Conservation (phyloP, 768 basidiomycete genomes). For the Asterophora lycoperdoides region DNA sequence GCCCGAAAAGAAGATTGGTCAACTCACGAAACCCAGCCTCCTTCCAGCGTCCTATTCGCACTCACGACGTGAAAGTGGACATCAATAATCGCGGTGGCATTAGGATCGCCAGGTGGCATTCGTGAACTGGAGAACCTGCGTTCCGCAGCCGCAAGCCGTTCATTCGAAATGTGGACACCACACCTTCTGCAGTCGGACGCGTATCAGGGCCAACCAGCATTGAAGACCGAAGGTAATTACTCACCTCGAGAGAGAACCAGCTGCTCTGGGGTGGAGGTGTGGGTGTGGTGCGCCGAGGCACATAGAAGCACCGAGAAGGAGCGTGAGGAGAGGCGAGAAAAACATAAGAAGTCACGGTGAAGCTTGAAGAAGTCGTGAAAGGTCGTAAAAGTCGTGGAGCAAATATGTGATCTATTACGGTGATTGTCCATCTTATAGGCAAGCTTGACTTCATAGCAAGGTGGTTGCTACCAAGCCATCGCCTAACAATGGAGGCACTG, state of each 20-base stretch:
- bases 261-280: conserved; percentile 8
- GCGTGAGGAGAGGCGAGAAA: conserved; percentile 10
- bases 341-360: conserved; percentile 13
- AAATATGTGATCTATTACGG: not conserved
- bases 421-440: not conserved
- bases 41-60: conserved; percentile 32
- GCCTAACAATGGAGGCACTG: not conserved
- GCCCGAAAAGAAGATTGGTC: not conserved
- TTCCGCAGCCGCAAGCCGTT: conserved; percentile 30
- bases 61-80: conserved; percentile 44
- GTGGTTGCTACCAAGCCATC: not conserved
- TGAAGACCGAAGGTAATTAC: not conserved
- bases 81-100: conserved; percentile 28
- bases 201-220: too few relatives aligned
- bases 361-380: conserved; percentile 10
- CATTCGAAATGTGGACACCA: conserved; percentile 33
- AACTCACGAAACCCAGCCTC: conserved; percentile 39
- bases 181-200: conserved; percentile 26
- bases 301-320: conserved; percentile 16
- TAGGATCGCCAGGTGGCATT: conserved; percentile 23
- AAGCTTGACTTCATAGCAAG: not conserved
- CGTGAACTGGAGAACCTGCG: conserved; percentile 33
- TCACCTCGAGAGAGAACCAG: conserved; percentile 6
- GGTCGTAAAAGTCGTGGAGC: conserved; percentile 7
- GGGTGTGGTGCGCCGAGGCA: conserved; percentile 15